These are phyloP conservation scores for Lasiodiplodia theobromae DNA, from an alignment of 2,329 filamentous ascomycete species.

Conservation along the genomic window DNA sequence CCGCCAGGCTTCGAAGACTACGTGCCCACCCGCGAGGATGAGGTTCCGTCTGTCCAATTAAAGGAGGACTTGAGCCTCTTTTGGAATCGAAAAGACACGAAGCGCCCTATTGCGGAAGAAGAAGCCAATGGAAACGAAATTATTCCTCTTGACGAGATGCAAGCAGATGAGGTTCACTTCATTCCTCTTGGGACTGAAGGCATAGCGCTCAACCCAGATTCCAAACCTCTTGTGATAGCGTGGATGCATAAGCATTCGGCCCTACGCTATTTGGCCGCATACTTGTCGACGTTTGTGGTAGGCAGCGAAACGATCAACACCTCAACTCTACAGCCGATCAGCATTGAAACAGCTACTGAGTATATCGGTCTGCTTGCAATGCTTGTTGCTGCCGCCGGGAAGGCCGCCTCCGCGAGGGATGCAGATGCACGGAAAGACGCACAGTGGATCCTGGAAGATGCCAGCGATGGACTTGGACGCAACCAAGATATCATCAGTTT, in stretches of 20 bases:
- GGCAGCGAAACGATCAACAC: constrained; percentile 59
- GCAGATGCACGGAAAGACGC: constrained; percentile 41
- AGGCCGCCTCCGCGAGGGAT: constrained; percentile 31
- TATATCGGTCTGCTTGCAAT: constrained; percentile 77
- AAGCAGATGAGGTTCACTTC: constrained; percentile 43
- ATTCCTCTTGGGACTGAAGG: constrained; percentile 73
- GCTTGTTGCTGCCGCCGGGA: constrained; percentile 60
- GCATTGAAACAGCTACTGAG: constrained; percentile 71
- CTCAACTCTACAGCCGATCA: constrained; percentile 56
- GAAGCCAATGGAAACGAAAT: constrained; percentile 15
- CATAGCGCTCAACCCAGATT: constrained; percentile 74
- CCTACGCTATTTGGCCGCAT: constrained; percentile 78
- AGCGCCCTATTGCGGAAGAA: constrained; percentile 25
- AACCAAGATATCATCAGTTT: constrained; percentile 79
- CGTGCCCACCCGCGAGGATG: constrained; percentile 80
- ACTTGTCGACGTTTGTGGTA: constrained; percentile 64
- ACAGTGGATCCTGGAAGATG: constrained; percentile 56
- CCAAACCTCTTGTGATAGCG: constrained; percentile 75
- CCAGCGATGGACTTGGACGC: constrained; percentile 59
- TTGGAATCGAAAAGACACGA: constrained; percentile 31
- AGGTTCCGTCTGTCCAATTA: constrained; percentile 78
- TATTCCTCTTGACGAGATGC: constrained; percentile 49
- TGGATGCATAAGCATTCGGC: constrained; percentile 80
- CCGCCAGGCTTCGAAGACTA: constrained; percentile 76
- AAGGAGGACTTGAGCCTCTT: constrained; percentile 70